These are phyloP conservation scores for Malassezia japonica DNA, from an alignment of 1,284 basidiomycete genomes.

Conservation along the genomic window DNA sequence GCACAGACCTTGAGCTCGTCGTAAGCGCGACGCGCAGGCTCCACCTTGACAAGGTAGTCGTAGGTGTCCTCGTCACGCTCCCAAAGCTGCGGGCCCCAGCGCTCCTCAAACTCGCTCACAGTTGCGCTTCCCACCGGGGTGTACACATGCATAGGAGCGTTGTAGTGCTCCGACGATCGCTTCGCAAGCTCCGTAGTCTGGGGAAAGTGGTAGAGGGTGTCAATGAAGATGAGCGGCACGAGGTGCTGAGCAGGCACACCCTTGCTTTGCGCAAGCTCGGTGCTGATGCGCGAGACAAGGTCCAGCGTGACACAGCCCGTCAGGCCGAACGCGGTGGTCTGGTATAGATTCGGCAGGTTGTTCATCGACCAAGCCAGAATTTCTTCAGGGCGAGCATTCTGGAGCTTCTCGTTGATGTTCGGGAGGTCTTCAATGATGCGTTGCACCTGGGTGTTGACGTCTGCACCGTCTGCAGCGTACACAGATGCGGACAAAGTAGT, in stretches of 20 bases:
- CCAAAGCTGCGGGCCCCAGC: conserved; percentile 77
- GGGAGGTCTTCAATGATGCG: conserved; percentile 22
- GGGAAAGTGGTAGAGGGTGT: conserved; percentile 90
- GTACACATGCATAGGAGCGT: conserved; percentile 65
- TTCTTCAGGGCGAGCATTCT: conserved; percentile 35
- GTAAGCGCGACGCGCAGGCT: conserved; percentile 84
- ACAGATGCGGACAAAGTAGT: not conserved
- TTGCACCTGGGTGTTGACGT: conserved; percentile 8
- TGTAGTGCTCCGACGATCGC: conserved; percentile 67
- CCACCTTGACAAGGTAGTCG: conserved; percentile 90
- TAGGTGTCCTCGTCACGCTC: conserved; percentile 77
- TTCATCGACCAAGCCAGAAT: conserved; percentile 47
- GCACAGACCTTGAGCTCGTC: conserved; percentile 67
- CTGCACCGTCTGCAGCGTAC: not conserved
- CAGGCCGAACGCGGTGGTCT: conserved; percentile 47
- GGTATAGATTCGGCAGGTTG: conserved; percentile 45
- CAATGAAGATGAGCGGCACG: conserved; percentile 51
- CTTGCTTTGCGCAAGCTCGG: conserved; percentile 25
- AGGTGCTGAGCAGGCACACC: conserved; percentile 28
- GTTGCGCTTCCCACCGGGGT: conserved; percentile 65
- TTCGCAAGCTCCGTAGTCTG: conserved; percentile 82
- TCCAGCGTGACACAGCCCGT: conserved; percentile 48
- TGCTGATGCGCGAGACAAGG: conserved; percentile 37
- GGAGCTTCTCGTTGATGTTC: conserved; percentile 39
- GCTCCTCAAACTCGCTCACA: conserved; percentile 66